Evolutionary conservation across 2,329 filamentous ascomycete species (phyloP).

Genomic region (Cordyceps javanica): DNA sequence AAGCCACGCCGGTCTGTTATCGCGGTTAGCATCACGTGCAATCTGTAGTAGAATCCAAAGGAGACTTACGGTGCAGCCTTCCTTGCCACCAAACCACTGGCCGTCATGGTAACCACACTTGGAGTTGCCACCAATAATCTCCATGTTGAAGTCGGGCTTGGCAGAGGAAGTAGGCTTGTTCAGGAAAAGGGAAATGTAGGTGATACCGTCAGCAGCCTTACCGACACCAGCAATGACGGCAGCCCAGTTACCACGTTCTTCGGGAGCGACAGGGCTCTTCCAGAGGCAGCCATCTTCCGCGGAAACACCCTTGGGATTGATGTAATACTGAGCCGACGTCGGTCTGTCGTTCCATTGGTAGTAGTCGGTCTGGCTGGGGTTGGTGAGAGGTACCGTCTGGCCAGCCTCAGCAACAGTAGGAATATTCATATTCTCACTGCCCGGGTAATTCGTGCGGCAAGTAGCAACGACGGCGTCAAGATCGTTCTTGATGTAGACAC

Average conservation of each 20-base stretch:
- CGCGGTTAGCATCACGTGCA: constrained; percentile 16
- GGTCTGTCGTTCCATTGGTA: constrained; percentile 68
- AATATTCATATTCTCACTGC: constrained; percentile 81
- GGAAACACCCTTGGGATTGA: constrained; percentile 73
- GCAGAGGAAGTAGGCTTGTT: constrained; percentile 70
- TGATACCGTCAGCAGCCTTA: constrained; percentile 54
- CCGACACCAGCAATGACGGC: constrained; percentile 83
- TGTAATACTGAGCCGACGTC: constrained; percentile 93
- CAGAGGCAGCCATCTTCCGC: constrained; percentile 70
- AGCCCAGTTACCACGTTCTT: constrained; percentile 74
- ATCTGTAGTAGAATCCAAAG: not conserved
- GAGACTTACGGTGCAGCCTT: constrained; percentile 75
- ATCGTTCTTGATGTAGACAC: constrained; percentile 70
- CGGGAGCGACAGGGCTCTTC: constrained; percentile 44
- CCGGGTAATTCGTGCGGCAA: constrained; percentile 96
- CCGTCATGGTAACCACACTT: constrained; percentile 62
- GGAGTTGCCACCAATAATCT: constrained; percentile 59
- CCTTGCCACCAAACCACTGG: constrained; percentile 48
- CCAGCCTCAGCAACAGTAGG: constrained; percentile 62
- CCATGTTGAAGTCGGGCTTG: constrained; percentile 70
- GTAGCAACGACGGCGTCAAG: constrained; percentile 61
- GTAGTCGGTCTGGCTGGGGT: constrained; percentile 65
- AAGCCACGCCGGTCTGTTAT: constrained; percentile 36
- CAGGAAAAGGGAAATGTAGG: constrained; percentile 78
- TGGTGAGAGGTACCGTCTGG: constrained; percentile 58